phyloP scores from a whole-genome alignment of 148 eudicot species.

The Vaccinium macrocarpon region DNA sequence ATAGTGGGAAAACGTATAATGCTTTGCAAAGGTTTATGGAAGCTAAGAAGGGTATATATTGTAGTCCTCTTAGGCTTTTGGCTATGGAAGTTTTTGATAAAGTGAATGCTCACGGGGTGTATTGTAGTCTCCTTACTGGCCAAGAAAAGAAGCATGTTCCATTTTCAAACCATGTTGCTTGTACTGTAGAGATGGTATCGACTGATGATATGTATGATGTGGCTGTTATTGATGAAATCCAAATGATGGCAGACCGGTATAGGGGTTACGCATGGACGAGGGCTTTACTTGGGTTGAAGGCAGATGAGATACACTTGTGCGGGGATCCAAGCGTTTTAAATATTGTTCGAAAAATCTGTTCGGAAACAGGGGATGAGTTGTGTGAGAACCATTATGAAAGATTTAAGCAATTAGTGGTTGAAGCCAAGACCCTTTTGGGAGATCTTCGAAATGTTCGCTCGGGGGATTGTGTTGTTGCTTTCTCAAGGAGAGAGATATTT shows the following conservation, averaged over 20 bases:
- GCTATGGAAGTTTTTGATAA: constrained; percentile 98
- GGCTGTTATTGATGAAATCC: constrained; percentile 96
- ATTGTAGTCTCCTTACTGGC: constrained; percentile 89
- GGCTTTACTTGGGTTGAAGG: constrained; percentile 88
- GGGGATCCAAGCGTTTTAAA: constrained; percentile 94
- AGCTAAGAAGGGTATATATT: constrained; percentile 85
- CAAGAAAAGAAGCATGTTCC: constrained; percentile 88
- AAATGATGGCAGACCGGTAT: constrained; percentile 78
- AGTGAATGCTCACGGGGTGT: constrained; percentile 78
- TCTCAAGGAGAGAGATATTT: constrained; percentile 96
- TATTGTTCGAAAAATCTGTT: constrained; percentile 72
- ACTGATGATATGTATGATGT: constrained; percentile 81
- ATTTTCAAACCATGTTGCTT: constrained; percentile 80
- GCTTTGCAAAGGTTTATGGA: constrained; percentile 91
- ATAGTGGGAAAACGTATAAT: constrained; percentile 96
- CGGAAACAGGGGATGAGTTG: constrained; percentile 86
- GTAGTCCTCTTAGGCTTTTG: constrained; percentile 94
- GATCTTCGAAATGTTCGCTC: constrained; percentile 78
- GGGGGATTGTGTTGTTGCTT: constrained; percentile 97
- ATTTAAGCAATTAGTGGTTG: constrained; percentile 90
- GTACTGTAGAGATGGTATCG: constrained; percentile 97
- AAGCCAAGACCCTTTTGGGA: constrained; percentile 86
- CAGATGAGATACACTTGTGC: constrained; percentile 95
- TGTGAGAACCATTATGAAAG: constrained; percentile 77
- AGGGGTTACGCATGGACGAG: constrained; percentile 98